phyloP scores from a whole-genome alignment of 2,329 filamentous ascomycete species.

The Alternaria sp. region DNA sequence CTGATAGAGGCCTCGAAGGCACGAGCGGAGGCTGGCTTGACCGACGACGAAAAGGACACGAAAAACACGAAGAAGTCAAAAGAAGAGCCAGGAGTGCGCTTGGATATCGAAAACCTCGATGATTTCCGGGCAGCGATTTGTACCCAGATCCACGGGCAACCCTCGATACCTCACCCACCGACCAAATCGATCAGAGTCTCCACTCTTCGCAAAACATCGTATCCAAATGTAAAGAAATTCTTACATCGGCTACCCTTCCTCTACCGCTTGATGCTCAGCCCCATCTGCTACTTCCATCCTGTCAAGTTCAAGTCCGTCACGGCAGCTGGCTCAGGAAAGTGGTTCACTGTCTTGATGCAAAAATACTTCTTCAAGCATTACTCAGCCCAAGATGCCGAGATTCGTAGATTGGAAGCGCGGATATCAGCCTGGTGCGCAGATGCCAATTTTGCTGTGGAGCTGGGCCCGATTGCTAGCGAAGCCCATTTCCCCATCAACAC shows the following conservation, averaged over 20 bases:
- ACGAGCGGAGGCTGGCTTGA: conserved; percentile 29
- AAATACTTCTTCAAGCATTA: conserved; percentile 60
- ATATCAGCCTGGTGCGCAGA: conserved; percentile 59
- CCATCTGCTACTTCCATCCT: conserved; percentile 61
- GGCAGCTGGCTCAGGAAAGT: conserved; percentile 58
- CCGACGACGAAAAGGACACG: conserved; percentile 33
- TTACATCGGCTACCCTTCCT: conserved; percentile 60
- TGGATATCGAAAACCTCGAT: conserved; percentile 48
- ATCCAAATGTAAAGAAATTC: conserved; percentile 52
- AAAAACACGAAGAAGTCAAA: conserved; percentile 10
- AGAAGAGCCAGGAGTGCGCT: conserved; percentile 20
- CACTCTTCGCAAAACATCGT: conserved; percentile 54
- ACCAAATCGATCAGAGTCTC: conserved; percentile 57
- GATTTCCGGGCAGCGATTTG: conserved; percentile 59
- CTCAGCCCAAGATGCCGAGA: conserved; percentile 51
- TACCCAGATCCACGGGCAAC: conserved; percentile 55
- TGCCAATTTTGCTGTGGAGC: conserved; percentile 60
- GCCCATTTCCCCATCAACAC: conserved; percentile 59
- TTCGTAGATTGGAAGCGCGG: conserved; percentile 54
- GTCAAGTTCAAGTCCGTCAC: conserved; percentile 59
- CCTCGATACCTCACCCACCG: conserved; percentile 60
- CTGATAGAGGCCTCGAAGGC: conserved; percentile 32
- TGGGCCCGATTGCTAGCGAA: conserved; percentile 54
- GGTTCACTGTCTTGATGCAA: conserved; percentile 56
- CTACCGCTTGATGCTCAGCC: conserved; percentile 56